These are phyloP conservation scores for Penicillium manginii DNA, from an alignment of 495 filamentous ascomycete genomes.

Conservation along the genomic window DNA sequence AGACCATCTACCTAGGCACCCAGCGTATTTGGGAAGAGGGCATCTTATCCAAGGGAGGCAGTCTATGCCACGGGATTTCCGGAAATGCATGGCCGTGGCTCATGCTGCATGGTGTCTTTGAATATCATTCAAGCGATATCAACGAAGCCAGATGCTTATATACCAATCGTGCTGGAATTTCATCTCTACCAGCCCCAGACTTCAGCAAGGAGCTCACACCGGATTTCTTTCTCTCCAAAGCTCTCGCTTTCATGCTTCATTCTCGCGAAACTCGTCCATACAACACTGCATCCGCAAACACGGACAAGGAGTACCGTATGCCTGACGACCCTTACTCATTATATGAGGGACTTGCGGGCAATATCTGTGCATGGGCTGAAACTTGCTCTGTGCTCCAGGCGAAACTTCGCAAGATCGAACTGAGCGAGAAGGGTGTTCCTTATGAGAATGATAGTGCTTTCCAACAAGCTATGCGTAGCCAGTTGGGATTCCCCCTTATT, in stretches of 20 bases:
- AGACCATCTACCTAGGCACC: slow-evolving; percentile 37
- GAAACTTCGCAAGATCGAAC: slow-evolving; percentile 38
- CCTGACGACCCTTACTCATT: slow-evolving; percentile 50
- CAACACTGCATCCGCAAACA: slow-evolving; percentile 18
- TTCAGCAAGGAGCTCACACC: slow-evolving; percentile 25
- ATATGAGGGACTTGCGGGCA: slow-evolving; percentile 51
- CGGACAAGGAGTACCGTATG: slow-evolving; percentile 40
- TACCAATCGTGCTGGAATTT: slow-evolving; percentile 16
- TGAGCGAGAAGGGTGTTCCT: slow-evolving; percentile 22
- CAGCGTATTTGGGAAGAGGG: slow-evolving; percentile 53
- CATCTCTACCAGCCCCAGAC: slow-evolving; percentile 2
- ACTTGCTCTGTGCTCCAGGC: slow-evolving; percentile 42
- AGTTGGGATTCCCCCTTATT: slow-evolving; percentile 38
- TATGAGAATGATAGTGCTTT: slow-evolving; percentile 20
- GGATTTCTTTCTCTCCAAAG: slow-evolving; percentile 49
- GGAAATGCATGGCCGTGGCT: slow-evolving; percentile 51
- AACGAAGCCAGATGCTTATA: slow-evolving; percentile 30
- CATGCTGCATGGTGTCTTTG: slow-evolving; percentile 38
- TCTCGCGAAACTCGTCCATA: slow-evolving; percentile 47
- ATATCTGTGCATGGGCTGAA: slow-evolving; percentile 52
- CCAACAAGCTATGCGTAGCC: slow-evolving; percentile 19
- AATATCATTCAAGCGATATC: slow-evolving; percentile 28
- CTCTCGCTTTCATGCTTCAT: slow-evolving; percentile 46
- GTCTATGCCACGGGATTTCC: slow-evolving; percentile 51
- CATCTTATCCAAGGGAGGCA: slow-evolving; percentile 50